Evolutionary conservation across 1,139 yeast species (phyloP), one percentile per base, ranked within the genome.

Genomic region (Geotrichum restrictum): DNA sequence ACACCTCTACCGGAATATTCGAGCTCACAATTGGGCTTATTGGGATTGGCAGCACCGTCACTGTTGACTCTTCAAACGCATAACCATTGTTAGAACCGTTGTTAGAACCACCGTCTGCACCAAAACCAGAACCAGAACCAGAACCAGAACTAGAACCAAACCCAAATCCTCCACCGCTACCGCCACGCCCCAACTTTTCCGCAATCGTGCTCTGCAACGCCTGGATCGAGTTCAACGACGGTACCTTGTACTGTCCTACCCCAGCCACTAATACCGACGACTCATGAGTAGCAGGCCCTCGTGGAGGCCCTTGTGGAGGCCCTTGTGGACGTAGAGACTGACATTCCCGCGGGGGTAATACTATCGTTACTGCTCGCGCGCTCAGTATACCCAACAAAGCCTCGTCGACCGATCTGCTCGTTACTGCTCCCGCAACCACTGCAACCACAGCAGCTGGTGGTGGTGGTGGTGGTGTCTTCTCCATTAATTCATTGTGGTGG

Each of bases 201-300:
- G 57, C 57, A 55, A 55, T 55, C 10, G 57, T 50, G 13, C 37
- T 36, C 34, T 53, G 57, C 21, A 55, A 47, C 2, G 53, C 57
- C 27, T 55, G 52, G 18, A 55, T 55, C 32, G 56, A 49, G 32
- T 41, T 44, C 38, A 52, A 24, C 2, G 54, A 47, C 11, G 57
- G 56, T 10, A 46, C 34, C 24, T 45, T 45, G 37, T 22, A 45
- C 4, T 11, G 7, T 24, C 8, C 8, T 24, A 24, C 29, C 8
- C 29, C 8, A 5, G 5, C 29, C 7, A 8, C 8, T 8, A 24
- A 8, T 24, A 24, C 5, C 29, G 29, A 24, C 29, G 29, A n/a
- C n/a, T n/a, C n/a, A n/a, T n/a, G n/a, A n/a, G n/a, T n/a, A n/a
- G n/a, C n/a, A n/a, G n/a, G n/a, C n/a, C n/a, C n/a, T n/a, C n/a